These are phyloP conservation scores for Nigrospora sphaerica DNA, from an alignment of 2,329 filamentous ascomycete genomes.

Conservation along the genomic window DNA sequence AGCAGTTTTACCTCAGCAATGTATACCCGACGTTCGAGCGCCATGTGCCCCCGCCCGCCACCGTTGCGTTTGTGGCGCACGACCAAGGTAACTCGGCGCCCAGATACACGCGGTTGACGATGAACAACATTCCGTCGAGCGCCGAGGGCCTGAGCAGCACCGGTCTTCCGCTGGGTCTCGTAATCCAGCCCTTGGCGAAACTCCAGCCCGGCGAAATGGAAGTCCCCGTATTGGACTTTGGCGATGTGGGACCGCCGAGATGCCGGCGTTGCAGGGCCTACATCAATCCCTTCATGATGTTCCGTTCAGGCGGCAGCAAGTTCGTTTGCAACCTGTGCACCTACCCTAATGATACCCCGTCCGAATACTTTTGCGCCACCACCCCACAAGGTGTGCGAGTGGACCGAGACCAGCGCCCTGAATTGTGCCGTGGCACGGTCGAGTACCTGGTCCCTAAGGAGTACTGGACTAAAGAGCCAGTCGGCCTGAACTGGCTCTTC, in stretches of 20 bases:
- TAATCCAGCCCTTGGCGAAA: conserved; percentile 81
- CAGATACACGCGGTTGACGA: conserved; percentile 82
- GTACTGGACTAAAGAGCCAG: conserved; percentile 94
- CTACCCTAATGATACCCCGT: conserved; percentile 87
- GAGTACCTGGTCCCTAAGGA: conserved; percentile 97
- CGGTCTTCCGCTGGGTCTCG: conserved; percentile 75
- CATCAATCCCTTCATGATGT: conserved; percentile 99
- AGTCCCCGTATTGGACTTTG: conserved; percentile 92
- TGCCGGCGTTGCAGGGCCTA: conserved; percentile 92
- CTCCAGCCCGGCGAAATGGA: conserved; percentile 78
- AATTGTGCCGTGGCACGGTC: conserved; percentile 85
- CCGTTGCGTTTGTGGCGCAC: conserved; percentile 83
- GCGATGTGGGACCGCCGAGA: conserved; percentile 79
- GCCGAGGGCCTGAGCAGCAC: conserved; percentile 74
- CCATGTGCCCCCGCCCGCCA: conserved; percentile 82
- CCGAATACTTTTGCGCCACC: conserved; percentile 90
- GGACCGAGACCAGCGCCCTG: conserved; percentile 81
- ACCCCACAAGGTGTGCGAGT: conserved; percentile 81
- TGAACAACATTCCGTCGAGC: conserved; percentile 87
- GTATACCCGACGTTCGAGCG: conserved; percentile 94
- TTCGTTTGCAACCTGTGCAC: conserved; percentile 98
- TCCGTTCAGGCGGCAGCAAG: conserved; percentile 87
- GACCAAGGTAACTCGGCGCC: conserved; percentile 97
- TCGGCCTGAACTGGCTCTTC: conserved; percentile 82
- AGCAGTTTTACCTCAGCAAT: conserved; percentile 78